These are phyloP conservation scores for Heterococcus sp. DNA, from an alignment of 108 stramenopile species.

Conservation along the genomic window DNA sequence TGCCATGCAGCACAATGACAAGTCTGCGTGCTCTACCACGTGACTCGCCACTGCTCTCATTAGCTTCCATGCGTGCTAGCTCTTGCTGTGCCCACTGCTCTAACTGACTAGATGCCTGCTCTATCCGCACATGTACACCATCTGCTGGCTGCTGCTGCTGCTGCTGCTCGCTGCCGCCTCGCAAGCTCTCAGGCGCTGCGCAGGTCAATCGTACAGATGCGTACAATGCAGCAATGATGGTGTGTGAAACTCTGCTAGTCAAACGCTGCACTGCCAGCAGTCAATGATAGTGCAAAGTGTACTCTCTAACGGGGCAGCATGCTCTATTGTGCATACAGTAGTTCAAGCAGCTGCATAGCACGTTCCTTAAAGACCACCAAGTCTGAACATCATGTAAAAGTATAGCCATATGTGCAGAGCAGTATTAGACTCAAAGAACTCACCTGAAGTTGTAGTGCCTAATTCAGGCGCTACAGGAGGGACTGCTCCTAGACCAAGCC, in stretches of 20 bases:
- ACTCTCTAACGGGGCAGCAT: too few species aligned
- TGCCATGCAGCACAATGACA: conserved; percentile 37
- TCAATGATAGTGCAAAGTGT: neutral
- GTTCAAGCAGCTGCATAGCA: too few species aligned
- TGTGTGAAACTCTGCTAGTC: neutral
- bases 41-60: conserved; percentile 8
- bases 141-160: conserved; percentile 18
- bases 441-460: too few species aligned
- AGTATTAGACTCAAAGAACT: too few species aligned
- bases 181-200: neutral
- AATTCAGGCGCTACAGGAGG: too few species aligned
- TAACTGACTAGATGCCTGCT: conserved; percentile 5
- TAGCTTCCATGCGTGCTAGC: neutral
- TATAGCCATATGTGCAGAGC: too few species aligned
- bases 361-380: too few species aligned
- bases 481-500: neutral
- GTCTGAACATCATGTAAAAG: too few species aligned
- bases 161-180: conserved; percentile 4
- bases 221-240: conserved; percentile 1
- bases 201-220: too few species aligned
- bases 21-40: neutral
- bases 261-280: neutral
- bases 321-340: too few species aligned
- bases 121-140: conserved; percentile 4
- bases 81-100: conserved; percentile 14